A percentile compares a stretch with the other conserved stretches of the same genome.
Evolutionary conservation across 1,284 basidiomycete species (phyloP).

Genomic region (Pseudozyma pruni): DNA sequence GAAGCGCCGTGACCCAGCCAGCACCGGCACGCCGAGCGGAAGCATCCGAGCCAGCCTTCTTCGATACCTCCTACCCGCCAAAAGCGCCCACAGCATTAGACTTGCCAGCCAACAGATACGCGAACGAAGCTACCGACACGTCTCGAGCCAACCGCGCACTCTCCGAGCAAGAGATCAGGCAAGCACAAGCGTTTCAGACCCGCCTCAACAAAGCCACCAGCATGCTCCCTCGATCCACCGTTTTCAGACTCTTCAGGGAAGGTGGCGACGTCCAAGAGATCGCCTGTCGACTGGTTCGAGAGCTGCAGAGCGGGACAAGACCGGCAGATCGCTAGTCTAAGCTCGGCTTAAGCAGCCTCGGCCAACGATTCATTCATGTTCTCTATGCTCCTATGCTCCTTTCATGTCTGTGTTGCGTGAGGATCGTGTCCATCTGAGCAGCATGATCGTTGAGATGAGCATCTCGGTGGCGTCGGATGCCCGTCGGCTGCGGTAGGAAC

Average conservation of each 20-base stretch:
- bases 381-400: no score
- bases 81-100: slow-evolving; percentile 21
- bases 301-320: slow-evolving; percentile 41
- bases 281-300: slow-evolving; percentile 41
- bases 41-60: slow-evolving; percentile 14
- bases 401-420: no score
- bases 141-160: slow-evolving; percentile 9
- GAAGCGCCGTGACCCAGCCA: slow-evolving; percentile 25
- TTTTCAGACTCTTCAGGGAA: slow-evolving; percentile 43
- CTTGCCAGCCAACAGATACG: slow-evolving; percentile 13
- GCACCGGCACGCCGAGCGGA: slow-evolving; percentile 7
- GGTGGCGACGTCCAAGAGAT: slow-evolving; percentile 37
- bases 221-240: slow-evolving; percentile 44
- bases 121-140: slow-evolving; percentile 8
- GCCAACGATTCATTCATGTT: no score
- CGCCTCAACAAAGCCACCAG: slow-evolving; percentile 42
- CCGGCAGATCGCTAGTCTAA: slow-evolving; percentile 34
- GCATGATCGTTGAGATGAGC: no score
- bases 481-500: no score
- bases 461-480: no score
- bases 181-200: slow-evolving; percentile 35
- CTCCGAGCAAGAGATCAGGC: slow-evolving; percentile 36
- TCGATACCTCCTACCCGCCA: slow-evolving; percentile 41
- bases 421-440: no score
- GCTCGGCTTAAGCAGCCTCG: not conserved